Conservation (phyloP, 495 filamentous ascomycete species). For the Copromyces sp. region DNA sequence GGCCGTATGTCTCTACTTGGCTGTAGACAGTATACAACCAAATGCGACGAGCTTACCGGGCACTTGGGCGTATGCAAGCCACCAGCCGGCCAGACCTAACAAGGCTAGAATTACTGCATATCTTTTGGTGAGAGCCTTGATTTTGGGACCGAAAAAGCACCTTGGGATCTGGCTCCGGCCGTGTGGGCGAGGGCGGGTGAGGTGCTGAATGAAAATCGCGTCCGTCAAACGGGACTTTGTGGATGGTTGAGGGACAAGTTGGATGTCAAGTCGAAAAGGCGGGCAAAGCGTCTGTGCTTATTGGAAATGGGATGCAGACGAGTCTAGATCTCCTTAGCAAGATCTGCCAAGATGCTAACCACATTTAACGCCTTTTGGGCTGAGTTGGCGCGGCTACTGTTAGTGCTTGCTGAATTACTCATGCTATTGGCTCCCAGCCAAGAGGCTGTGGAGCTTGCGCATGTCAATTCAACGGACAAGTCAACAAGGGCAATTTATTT, state of each 20-base stretch:
- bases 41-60: not conserved
- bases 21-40: not conserved
- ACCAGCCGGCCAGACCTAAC: not conserved
- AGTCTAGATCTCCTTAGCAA: not conserved
- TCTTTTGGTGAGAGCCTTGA: not conserved
- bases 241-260: not conserved
- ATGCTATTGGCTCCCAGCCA: not conserved
- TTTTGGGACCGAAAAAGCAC: not conserved
- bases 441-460: not conserved
- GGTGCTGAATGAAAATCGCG: not conserved
- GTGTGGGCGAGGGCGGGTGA: not conserved
- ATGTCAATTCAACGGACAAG: not conserved
- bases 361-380: not conserved
- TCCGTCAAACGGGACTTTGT: not conserved
- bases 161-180: not conserved
- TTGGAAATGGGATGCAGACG: not conserved
- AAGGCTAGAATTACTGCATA: not conserved
- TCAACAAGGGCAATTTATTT: not conserved
- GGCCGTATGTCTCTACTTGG: not conserved
- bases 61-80: not conserved
- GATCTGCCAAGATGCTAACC: not conserved
- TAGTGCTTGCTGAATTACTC: not conserved
- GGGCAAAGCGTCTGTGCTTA: not conserved
- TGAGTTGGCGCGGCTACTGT: not conserved
- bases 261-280: not conserved